phyloP scores from a whole-genome alignment of 2,329 filamentous ascomycete species.

The Fonsecaea nubica region DNA sequence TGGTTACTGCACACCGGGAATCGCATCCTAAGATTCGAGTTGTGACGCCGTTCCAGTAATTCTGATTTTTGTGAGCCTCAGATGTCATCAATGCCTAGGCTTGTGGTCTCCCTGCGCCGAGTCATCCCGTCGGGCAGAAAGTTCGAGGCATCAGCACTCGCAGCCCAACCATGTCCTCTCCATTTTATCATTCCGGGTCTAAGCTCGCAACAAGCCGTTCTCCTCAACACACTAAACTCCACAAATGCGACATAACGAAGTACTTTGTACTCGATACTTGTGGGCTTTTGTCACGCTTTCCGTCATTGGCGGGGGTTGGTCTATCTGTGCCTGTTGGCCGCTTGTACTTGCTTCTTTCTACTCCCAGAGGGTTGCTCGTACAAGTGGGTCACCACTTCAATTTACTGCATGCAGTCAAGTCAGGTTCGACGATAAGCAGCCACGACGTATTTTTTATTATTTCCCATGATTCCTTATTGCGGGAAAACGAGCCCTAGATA shows the following conservation, averaged over 20 bases:
- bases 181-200: not conserved
- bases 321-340: not conserved
- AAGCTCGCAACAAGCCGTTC: not conserved
- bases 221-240: not conserved
- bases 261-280: not conserved
- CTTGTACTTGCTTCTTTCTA: slow-evolving; percentile 1
- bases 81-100: not conserved
- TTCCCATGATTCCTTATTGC: not conserved
- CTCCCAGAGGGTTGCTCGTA: not conserved
- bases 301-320: not conserved
- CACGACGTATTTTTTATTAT: not conserved
- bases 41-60: not conserved
- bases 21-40: not conserved
- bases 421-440: not conserved
- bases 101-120: not conserved
- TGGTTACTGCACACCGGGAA: not conserved
- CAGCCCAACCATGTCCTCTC: not conserved
- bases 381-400: not conserved
- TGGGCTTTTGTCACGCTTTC: too few relatives aligned
- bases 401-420: not conserved
- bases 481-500: not conserved
- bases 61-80: not conserved
- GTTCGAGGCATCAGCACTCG: not conserved
- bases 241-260: not conserved
- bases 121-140: slow-evolving; percentile 2